These are phyloP conservation scores for Raphanus raphanistrum DNA, from an alignment of 345 rosid genomes.

Conservation along the genomic window DNA sequence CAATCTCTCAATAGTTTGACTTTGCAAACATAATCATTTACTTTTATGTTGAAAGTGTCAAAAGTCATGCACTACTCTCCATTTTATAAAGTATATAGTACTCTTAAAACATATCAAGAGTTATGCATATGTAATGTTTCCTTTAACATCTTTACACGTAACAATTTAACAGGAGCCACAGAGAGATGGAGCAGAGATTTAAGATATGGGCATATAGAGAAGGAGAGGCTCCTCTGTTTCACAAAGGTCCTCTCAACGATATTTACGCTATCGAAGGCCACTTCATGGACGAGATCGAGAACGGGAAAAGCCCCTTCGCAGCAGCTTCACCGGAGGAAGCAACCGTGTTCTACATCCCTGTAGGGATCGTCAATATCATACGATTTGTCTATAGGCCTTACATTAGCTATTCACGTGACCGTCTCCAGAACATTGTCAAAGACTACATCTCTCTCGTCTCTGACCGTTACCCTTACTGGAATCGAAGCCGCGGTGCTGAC, in stretches of 20 bases:
- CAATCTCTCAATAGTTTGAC: constrained; percentile 16
- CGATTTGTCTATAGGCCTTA: constrained; percentile 46
- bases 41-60: constrained; percentile 11
- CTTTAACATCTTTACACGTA: not conserved
- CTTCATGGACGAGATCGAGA: constrained; percentile 57
- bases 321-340: constrained; percentile 55
- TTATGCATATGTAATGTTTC: constrained; percentile 25
- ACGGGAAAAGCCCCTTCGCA: constrained; percentile 37
- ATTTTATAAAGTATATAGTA: not conserved
- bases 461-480: constrained; percentile 61
- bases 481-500: constrained; percentile 58
- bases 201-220: constrained; percentile 57
- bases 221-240: constrained; percentile 53
- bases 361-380: constrained; percentile 45
- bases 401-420: constrained; percentile 39
- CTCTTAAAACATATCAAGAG: not conserved
- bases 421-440: constrained; percentile 35
- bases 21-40: constrained; percentile 22
- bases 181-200: constrained; percentile 58
- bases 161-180: constrained; percentile 42
- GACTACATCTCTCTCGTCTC: constrained; percentile 49
- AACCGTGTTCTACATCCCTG: constrained; percentile 49
- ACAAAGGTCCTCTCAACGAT: constrained; percentile 43
- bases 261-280: constrained; percentile 59
- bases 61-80: constrained; percentile 27